phyloP scores from a whole-genome alignment of 1,284 basidiomycete genomes.

The Tilletia setariae region DNA sequence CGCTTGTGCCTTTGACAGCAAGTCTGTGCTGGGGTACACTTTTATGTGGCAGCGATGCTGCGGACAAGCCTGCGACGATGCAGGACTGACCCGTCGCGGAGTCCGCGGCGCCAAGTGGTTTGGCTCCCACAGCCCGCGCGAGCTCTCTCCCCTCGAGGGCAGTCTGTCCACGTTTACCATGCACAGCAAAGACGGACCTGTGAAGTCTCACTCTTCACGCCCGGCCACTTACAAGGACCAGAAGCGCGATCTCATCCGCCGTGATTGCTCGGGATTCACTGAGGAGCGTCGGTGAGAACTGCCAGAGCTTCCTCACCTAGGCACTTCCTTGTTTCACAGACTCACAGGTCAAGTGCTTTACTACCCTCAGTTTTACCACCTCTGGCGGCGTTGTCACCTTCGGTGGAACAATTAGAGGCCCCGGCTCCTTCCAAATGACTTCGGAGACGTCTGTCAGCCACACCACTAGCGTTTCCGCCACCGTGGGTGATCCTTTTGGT shows the following conservation, averaged over 20 bases:
- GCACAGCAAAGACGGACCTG: not conserved
- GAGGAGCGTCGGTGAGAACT: slow-evolving; percentile 3
- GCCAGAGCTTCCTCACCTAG: too few species aligned
- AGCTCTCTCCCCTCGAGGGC: not conserved
- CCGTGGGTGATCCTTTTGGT: not conserved
- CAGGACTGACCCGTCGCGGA: not conserved
- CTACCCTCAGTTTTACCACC: not conserved
- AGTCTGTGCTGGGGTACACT: too few species aligned
- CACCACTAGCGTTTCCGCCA: not conserved
- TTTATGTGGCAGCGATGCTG: slow-evolving; percentile 7
- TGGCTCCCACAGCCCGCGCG: not conserved
- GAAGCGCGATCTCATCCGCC: not conserved
- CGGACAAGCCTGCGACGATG: not conserved
- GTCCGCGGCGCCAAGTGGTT: slow-evolving; percentile 2
- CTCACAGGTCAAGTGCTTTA: not conserved
- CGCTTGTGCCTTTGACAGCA: too few species aligned
- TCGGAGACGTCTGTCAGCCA: not conserved
- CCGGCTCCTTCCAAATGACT: not conserved
- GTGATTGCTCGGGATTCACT: not conserved
- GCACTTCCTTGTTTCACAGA: too few species aligned
- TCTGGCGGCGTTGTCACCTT: too few species aligned
- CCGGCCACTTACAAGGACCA: not conserved
- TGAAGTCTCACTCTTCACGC: not conserved
- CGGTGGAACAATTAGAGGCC: not conserved
- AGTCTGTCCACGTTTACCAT: not conserved